A percentile compares a stretch with the other conserved stretches of the same genome.
These are phyloP conservation scores for Pichia nanzhaoensis DNA, from an alignment of 805 yeast species.

Conservation along the genomic window DNA sequence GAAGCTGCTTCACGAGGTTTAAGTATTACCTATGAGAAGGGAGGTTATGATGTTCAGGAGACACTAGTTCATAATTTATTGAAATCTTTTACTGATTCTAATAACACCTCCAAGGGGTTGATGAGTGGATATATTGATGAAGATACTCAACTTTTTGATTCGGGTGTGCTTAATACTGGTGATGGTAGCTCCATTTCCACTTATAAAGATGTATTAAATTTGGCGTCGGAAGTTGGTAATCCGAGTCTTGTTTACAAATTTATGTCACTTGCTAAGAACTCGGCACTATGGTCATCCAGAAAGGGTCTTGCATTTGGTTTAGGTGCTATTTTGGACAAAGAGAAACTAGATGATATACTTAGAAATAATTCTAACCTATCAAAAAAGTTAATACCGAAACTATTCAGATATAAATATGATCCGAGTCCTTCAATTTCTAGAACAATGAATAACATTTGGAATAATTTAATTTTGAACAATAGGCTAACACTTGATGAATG, in stretches of 20 bases:
- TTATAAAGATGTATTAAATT: constrained; percentile 77
- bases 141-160: constrained; percentile 81
- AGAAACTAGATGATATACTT: constrained; percentile 60
- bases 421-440: constrained; percentile 68
- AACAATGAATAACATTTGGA: constrained; percentile 90
- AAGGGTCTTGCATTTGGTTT: constrained; percentile 93
- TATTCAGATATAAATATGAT: constrained; percentile 80
- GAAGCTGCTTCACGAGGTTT: constrained; percentile 90
- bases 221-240: constrained; percentile 94
- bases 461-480: constrained; percentile 51
- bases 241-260: constrained; percentile 90
- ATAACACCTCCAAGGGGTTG: constrained; percentile 34
- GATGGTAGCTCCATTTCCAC: constrained; percentile 87
- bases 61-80: constrained; percentile 66
- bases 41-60: constrained; percentile 61
- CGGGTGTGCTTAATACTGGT: constrained; percentile 70
- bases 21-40: constrained; percentile 72
- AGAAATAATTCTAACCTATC: constrained; percentile 48
- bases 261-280: constrained; percentile 84
- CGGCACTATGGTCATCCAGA: constrained; percentile 86
- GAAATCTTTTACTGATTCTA: constrained; percentile 69
- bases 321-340: constrained; percentile 75
- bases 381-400: constrained; percentile 64
- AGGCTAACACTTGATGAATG: constrained; percentile 46
- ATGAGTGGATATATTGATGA: constrained; percentile 63